Percentiles rank a stretch among this genome's conserved stretches.
phyloP scores from a whole-genome alignment of 768 basidiomycete species.

The Macrolepiota albuminosa region DNA sequence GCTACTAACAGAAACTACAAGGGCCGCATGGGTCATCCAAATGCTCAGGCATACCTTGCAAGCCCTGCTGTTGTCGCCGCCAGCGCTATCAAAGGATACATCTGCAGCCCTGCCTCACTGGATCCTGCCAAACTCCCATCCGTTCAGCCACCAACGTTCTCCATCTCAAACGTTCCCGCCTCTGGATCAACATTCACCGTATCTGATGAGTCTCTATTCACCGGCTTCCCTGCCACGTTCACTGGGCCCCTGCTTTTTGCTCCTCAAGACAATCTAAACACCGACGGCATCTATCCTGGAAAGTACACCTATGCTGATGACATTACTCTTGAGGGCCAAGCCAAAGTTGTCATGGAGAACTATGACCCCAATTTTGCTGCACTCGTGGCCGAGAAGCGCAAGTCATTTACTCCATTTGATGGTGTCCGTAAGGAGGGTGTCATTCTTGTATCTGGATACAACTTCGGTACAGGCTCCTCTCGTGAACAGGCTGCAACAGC shows the following conservation, averaged over 20 bases:
- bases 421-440: conserved; percentile 49
- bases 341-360: conserved; percentile 98
- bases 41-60: conserved; percentile 92
- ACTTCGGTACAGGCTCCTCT: conserved; percentile 98
- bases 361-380: conserved; percentile 87
- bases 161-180: conserved; percentile 33
- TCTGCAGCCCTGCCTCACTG: conserved; percentile 74
- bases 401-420: conserved; percentile 17
- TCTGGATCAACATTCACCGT: conserved; percentile 24
- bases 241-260: conserved; percentile 84
- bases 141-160: conserved; percentile 51
- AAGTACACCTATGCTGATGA: conserved; percentile 99
- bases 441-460: conserved; percentile 89
- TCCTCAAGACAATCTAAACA: conserved; percentile 97
- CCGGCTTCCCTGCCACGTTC: conserved; percentile 82
- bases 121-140: conserved; percentile 50
- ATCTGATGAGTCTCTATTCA: conserved; percentile 59
- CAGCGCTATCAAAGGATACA: conserved; percentile 88
- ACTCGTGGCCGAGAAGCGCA: conserved; percentile 52
- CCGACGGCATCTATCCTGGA: conserved; percentile 97
- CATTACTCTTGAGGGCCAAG: conserved; percentile 91
- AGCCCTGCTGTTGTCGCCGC: conserved; percentile 97
- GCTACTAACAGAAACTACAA: conserved; percentile 99
- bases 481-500: conserved; percentile 99
- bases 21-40: conserved; percentile 96